Conservation (phyloP, 352 stramenopile species). For the Globisporangium solare region DNA sequence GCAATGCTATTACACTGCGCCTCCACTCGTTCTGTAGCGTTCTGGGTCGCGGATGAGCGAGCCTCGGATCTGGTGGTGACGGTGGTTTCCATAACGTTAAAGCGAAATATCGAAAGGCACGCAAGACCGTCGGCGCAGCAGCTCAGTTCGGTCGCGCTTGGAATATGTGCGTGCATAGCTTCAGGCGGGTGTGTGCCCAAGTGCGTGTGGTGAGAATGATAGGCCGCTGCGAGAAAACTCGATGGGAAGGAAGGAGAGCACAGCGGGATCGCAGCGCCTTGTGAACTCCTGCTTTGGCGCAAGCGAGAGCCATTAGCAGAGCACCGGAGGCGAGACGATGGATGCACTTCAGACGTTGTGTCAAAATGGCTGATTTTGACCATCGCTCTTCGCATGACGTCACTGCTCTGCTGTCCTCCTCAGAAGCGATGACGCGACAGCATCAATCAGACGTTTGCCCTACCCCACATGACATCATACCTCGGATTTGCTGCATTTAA, state of each 20-base stretch:
- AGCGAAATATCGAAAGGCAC: background rate
- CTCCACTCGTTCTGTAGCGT: background rate
- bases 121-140: background rate
- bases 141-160: background rate
- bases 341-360: background rate
- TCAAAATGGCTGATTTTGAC: background rate
- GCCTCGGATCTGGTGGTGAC: background rate
- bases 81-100: background rate
- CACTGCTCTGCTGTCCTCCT: background rate
- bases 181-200: too few species aligned
- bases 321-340: too few species aligned
- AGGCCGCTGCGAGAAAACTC: too few species aligned
- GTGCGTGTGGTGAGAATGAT: too few species aligned
- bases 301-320: too few species aligned
- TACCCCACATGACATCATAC: slow-evolving; percentile 5
- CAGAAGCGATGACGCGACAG: slow-evolving; percentile 7
- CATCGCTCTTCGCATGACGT: slow-evolving; percentile 10
- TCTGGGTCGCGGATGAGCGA: background rate
- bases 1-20: background rate
- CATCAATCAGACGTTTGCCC: slow-evolving; percentile 1
- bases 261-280: too few species aligned
- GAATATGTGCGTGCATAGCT: too few species aligned
- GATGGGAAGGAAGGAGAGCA: too few species aligned
- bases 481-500: background rate
- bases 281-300: too few species aligned